These are phyloP conservation scores for Xanthoconium separans DNA, from an alignment of 1,284 basidiomycete species.

Conservation along the genomic window DNA sequence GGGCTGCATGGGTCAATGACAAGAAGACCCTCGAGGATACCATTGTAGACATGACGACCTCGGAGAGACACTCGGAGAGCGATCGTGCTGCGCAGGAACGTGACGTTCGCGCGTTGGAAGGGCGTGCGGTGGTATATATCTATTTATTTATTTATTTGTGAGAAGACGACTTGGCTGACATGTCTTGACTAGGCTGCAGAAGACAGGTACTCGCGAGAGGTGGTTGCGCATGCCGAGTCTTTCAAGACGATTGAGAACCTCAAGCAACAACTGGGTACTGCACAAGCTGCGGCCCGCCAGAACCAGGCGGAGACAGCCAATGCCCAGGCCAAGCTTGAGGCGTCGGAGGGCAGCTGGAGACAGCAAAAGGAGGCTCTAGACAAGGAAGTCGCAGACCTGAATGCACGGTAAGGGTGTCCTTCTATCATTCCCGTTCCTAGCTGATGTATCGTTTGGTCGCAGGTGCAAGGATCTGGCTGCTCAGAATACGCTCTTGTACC, in stretches of 20 bases:
- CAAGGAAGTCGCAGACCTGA: slow-evolving; percentile 74
- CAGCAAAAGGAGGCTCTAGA: slow-evolving; percentile 75
- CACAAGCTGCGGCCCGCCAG: slow-evolving; percentile 55
- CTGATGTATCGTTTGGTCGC: neutral
- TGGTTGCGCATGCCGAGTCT: slow-evolving; percentile 81
- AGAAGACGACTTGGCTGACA: neutral
- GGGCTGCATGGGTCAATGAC: slow-evolving; percentile 69
- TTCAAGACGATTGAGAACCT: slow-evolving; percentile 71
- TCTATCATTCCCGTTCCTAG: neutral
- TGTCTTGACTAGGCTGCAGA: slow-evolving; percentile 62
- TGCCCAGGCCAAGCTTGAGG: slow-evolving; percentile 65
- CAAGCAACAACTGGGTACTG: slow-evolving; percentile 57
- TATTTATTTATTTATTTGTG: neutral
- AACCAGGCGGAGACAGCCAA: slow-evolving; percentile 64
- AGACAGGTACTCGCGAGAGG: slow-evolving; percentile 76
- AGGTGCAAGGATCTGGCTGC: slow-evolving; percentile 75
- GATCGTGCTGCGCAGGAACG: slow-evolving; percentile 64
- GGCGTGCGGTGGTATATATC: slow-evolving; percentile 61
- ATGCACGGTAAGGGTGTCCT: slow-evolving; percentile 51
- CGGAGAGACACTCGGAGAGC: slow-evolving; percentile 63
- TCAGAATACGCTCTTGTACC: slow-evolving; percentile 80
- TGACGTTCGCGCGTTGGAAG: slow-evolving; percentile 64
- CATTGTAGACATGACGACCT: slow-evolving; percentile 71
- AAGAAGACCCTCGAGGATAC: slow-evolving; percentile 78
- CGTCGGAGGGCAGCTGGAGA: slow-evolving; percentile 78